Evolutionary conservation across 1,284 basidiomycete species (phyloP).

Genomic region (Sanghuangporus baumii): DNA sequence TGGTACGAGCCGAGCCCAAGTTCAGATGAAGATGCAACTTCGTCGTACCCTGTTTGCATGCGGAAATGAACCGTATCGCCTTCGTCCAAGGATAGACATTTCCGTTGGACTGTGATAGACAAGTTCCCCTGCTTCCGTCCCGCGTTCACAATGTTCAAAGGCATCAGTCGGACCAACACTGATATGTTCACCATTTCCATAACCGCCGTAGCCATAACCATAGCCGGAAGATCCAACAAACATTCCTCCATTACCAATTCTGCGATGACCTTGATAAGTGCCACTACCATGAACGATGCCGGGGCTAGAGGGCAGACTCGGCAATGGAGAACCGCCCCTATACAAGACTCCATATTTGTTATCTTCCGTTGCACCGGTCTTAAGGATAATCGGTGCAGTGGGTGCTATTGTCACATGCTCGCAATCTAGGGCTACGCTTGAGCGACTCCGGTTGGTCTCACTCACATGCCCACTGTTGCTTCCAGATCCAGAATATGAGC

Average conservation of each 20-base stretch:
- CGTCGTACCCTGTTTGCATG: slow-evolving; percentile 12
- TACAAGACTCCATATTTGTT: slow-evolving; percentile 29
- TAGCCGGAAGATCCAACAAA: background rate
- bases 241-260: background rate
- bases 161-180: slow-evolving; percentile 9
- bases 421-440: slow-evolving; percentile 31
- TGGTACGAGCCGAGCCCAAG: background rate
- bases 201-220: slow-evolving; percentile 17
- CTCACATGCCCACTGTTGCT: slow-evolving; percentile 10
- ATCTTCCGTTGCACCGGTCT: slow-evolving; percentile 60
- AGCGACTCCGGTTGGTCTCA: slow-evolving; percentile 2
- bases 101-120: slow-evolving; percentile 17
- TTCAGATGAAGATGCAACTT: background rate
- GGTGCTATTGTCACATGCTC: slow-evolving; percentile 87
- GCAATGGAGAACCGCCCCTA: slow-evolving; percentile 17
- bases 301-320: background rate
- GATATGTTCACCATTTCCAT: slow-evolving; percentile 12
- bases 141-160: slow-evolving; percentile 12
- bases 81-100: slow-evolving; percentile 15
- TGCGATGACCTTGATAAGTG: slow-evolving; percentile 6
- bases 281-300: slow-evolving; percentile 7
- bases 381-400: slow-evolving; percentile 90
- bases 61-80: slow-evolving; percentile 14
- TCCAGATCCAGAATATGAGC: slow-evolving; percentile 10
- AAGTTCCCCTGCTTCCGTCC: slow-evolving; percentile 8